Base-by-base conservation (phyloP, 1,284 basidiomycete genomes). In the Ganoderma meredithae region DNA sequence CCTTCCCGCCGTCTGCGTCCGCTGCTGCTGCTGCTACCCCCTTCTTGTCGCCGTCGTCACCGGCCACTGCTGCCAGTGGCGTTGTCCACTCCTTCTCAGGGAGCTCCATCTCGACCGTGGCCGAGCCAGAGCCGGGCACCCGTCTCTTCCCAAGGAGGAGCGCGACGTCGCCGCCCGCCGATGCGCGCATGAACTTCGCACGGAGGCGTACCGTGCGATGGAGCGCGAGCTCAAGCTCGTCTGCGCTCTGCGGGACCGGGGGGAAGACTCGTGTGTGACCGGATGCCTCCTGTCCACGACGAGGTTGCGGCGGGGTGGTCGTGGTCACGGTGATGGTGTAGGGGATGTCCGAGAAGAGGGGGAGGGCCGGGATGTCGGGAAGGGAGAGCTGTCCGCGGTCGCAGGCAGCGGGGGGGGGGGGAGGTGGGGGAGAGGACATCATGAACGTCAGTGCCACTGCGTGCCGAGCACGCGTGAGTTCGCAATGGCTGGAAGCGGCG, bases 321-420 rank as follows among this genome's bases (percentile, higher is more conserved):
- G 69, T 68, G 31, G 44, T 65, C 36, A 71, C 49, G 5, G 43
- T 61, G 62, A 71, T 62, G 12, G 62, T 25, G 62, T 63, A 68
- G 1, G 69, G 69, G n/a, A 71, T 66, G 22, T 62, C 60, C 0
- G 67, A 41, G 59, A 65, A 64, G 19, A 68, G 55, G 1, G 69
- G 66, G 19, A 63, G 63, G 22, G 58, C 47, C 0, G 66, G 43
- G 10, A 66, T 60, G 17, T 61, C 65, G 0, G 74, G 73, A 13
- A 76, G 43, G n/a, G 59, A 22, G 10, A 75, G 64, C 75, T 76
- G 43, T 0, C 52, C 6, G 12, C 36, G 36, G 39, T n/a, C n/a
- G n/a, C n/a, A n/a, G n/a, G n/a, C n/a, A n/a, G n/a, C n/a, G n/a
- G n/a, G n/a, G n/a, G n/a, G n/a, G n/a, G n/a, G n/a, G n/a, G n/a